Percentiles rank a stretch among this genome's conserved stretches.
phyloP scores from a whole-genome alignment of 179 eudicot species.

The Patellifolia procumbens region DNA sequence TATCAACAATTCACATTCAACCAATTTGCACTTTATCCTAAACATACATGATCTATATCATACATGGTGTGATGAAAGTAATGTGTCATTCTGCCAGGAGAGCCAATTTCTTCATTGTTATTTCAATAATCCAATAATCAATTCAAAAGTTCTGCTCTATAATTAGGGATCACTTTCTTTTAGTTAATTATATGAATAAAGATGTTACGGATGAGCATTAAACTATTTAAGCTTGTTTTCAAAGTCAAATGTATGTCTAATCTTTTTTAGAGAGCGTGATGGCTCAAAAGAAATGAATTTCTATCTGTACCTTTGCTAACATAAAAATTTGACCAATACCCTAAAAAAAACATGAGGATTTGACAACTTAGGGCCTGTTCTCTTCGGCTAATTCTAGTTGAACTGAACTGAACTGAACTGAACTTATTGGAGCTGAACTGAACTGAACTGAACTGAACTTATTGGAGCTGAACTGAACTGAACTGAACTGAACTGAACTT shows the following conservation, averaged over 20 bases:
- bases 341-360: too few species aligned
- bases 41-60: too few species aligned
- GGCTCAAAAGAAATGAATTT: not conserved
- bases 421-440: too few species aligned
- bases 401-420: too few species aligned
- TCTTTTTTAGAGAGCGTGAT: not conserved
- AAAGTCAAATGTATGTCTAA: slow-evolving; percentile 15
- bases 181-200: not conserved
- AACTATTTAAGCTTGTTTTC: slow-evolving; percentile 9
- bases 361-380: too few species aligned
- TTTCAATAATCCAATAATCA: not conserved
- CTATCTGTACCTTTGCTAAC: too few species aligned
- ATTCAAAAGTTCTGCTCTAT: slow-evolving; percentile 12
- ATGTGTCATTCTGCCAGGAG: not conserved
- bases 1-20: slow-evolving; percentile 22
- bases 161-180: slow-evolving; percentile 4
- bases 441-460: too few species aligned
- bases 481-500: too few species aligned
- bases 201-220: slow-evolving; percentile 3
- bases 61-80: not conserved
- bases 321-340: too few species aligned
- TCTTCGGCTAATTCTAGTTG: too few species aligned
- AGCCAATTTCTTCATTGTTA: not conserved
- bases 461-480: too few species aligned
- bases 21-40: slow-evolving; percentile 20